phyloP scores from a whole-genome alignment of 2,329 filamentous ascomycete genomes.

The Cytospora leucostoma region DNA sequence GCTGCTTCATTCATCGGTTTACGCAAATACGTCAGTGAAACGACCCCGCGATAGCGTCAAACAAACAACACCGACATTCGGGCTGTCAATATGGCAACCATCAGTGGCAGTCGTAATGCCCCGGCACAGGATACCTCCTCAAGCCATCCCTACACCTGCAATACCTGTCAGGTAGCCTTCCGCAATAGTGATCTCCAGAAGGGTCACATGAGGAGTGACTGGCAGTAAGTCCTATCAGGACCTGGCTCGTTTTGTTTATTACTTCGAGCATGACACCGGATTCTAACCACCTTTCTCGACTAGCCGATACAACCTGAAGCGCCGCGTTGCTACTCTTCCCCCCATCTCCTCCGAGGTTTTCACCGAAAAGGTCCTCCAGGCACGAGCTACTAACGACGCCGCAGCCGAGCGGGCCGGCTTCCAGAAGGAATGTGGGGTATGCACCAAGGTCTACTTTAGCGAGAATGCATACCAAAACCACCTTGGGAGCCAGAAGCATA shows the following conservation, averaged over 20 bases:
- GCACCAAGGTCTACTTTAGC: constrained; percentile 92
- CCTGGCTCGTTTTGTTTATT: neutral
- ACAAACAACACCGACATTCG: neutral
- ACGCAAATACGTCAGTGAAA: neutral
- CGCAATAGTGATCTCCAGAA: constrained; percentile 90
- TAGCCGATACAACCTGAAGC: constrained; percentile 94
- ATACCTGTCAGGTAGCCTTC: constrained; percentile 96
- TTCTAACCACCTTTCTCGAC: constrained; percentile 7
- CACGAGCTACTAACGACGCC: constrained; percentile 79
- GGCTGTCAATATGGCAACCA: constrained; percentile 50
- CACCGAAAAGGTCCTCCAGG: constrained; percentile 91
- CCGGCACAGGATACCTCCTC: constrained; percentile 40
- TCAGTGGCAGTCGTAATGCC: constrained; percentile 41
- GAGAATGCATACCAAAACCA: constrained; percentile 96
- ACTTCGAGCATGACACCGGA: constrained; percentile 9
- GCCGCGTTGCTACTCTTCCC: constrained; percentile 84
- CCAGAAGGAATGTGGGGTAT: constrained; percentile 78
- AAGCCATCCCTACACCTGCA: constrained; percentile 93
- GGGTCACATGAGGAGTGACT: constrained; percentile 96
- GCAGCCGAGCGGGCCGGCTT: constrained; percentile 88
- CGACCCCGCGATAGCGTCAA: neutral
- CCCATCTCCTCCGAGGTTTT: constrained; percentile 92
- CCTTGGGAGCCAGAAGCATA: constrained; percentile 87
- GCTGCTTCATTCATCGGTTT: neutral
- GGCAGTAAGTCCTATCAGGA: constrained; percentile 71